These are phyloP conservation scores for Pythium vanterpoolii DNA, from an alignment of 352 stramenopile genomes.

Conservation along the genomic window DNA sequence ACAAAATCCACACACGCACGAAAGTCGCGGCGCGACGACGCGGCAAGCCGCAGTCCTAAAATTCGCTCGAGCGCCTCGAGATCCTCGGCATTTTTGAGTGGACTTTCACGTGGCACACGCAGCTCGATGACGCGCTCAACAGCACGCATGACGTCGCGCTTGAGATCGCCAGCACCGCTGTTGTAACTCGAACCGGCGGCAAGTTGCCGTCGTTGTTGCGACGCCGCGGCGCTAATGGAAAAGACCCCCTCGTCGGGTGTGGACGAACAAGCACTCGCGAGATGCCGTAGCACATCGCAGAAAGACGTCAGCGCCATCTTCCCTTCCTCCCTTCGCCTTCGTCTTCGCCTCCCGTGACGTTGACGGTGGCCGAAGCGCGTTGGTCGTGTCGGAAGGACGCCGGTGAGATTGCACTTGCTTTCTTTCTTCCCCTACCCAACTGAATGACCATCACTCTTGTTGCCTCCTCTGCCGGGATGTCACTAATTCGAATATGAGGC, in stretches of 20 bases:
- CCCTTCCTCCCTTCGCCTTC: background rate
- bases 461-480: background rate
- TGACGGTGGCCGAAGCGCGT: background rate
- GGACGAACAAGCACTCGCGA: conserved; percentile 22
- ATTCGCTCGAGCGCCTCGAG: conserved; percentile 33
- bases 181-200: background rate
- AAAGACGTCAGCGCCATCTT: conserved; percentile 19
- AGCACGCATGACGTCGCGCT: conserved; percentile 28
- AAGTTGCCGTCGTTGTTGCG: conserved; percentile 3
- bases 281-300: conserved; percentile 24
- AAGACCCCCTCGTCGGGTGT: conserved; percentile 28
- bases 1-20: conserved; percentile 70
- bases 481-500: background rate
- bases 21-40: conserved; percentile 58
- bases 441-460: conserved; percentile 20
- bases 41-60: conserved; percentile 54
- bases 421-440: conserved; percentile 5
- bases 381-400: background rate
- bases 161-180: conserved; percentile 1
- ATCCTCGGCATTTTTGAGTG: conserved; percentile 27
- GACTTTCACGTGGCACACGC: conserved; percentile 29
- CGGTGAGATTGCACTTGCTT: conserved; percentile 17
- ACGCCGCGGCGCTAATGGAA: background rate
- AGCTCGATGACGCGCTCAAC: conserved; percentile 52
- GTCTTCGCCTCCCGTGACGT: background rate